A percentile compares a stretch with the other conserved stretches of the same genome.
Conservation (phyloP, 2,329 filamentous ascomycete genomes). For the Trichoderma citrinoviride region DNA sequence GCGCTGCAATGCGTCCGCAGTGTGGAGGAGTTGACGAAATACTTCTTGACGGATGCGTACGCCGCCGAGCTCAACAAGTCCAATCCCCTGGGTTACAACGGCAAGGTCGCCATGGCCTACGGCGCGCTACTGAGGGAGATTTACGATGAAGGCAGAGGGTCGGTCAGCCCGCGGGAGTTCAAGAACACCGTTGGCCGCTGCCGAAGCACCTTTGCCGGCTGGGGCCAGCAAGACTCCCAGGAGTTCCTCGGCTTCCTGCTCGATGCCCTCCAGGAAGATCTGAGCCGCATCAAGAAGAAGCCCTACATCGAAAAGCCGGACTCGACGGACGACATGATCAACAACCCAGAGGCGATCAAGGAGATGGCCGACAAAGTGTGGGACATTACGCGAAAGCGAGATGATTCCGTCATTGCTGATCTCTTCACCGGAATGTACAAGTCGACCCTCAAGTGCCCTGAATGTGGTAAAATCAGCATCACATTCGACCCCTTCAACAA, state of each 20-base stretch:
- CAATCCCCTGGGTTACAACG: constrained; percentile 83
- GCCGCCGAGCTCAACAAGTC: constrained; percentile 77
- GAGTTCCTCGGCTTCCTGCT: constrained; percentile 95
- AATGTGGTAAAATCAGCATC: constrained; percentile 92
- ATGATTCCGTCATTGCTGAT: constrained; percentile 93
- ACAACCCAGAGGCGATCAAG: constrained; percentile 74
- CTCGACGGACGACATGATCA: constrained; percentile 93
- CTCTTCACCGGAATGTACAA: constrained; percentile 98
- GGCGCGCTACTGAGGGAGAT: constrained; percentile 72
- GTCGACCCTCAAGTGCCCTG: constrained; percentile 89
- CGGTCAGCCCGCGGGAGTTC: constrained; percentile 76
- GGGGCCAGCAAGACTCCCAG: constrained; percentile 95
- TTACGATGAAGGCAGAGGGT: constrained; percentile 67
- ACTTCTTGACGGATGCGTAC: constrained; percentile 76
- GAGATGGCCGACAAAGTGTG: constrained; percentile 86
- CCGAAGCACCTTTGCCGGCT: constrained; percentile 85
- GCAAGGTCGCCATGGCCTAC: constrained; percentile 83
- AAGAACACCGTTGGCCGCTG: constrained; percentile 78
- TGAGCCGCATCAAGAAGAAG: constrained; percentile 92
- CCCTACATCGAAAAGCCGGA: constrained; percentile 97
- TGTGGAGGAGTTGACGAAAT: constrained; percentile 88
- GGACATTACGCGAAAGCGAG: constrained; percentile 86
- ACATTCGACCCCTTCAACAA: constrained; percentile 98
- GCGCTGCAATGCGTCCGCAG: constrained; percentile 91
- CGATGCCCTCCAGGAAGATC: constrained; percentile 90